Conservation (phyloP, 139 green algal genomes). For the Chlorella sp. region DNA sequence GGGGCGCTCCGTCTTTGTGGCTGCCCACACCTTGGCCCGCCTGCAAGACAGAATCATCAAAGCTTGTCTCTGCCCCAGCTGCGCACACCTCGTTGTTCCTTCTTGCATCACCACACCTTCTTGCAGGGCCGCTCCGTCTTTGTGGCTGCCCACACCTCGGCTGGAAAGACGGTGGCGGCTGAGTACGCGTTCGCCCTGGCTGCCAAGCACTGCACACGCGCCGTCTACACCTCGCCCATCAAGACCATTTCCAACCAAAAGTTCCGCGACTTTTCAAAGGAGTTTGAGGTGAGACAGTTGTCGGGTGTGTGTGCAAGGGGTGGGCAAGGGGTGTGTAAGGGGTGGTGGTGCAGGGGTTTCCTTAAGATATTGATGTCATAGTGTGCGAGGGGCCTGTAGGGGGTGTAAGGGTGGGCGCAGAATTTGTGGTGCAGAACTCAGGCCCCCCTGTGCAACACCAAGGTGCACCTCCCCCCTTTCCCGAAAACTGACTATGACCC, state of each 20-base stretch:
- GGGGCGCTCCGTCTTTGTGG: conserved; percentile 89
- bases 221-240: conserved; percentile 97
- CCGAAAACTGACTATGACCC: too few relatives aligned
- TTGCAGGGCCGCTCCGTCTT: conserved; percentile 75
- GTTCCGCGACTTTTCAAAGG: conserved; percentile 92
- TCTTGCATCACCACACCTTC: not conserved
- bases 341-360: too few relatives aligned
- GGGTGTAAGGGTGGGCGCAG: not conserved
- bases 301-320: not conserved
- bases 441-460: too few relatives aligned
- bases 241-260: conserved; percentile 99
- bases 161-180: conserved; percentile 97
- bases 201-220: conserved; percentile 76
- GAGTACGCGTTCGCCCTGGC: conserved; percentile 98
- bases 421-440: too few relatives aligned
- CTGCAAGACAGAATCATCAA: too few relatives aligned
- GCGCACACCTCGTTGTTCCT: not conserved
- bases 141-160: conserved; percentile 94
- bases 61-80: not conserved
- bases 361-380: too few relatives aligned
- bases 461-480: too few relatives aligned
- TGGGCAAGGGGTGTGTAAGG: too few relatives aligned
- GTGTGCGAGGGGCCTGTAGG: too few relatives aligned
- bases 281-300: conserved; percentile 92
- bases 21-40: conserved; percentile 94